Conservation (phyloP, 208 protist genomes). For the Acanthamoeba castellanii region DNA sequence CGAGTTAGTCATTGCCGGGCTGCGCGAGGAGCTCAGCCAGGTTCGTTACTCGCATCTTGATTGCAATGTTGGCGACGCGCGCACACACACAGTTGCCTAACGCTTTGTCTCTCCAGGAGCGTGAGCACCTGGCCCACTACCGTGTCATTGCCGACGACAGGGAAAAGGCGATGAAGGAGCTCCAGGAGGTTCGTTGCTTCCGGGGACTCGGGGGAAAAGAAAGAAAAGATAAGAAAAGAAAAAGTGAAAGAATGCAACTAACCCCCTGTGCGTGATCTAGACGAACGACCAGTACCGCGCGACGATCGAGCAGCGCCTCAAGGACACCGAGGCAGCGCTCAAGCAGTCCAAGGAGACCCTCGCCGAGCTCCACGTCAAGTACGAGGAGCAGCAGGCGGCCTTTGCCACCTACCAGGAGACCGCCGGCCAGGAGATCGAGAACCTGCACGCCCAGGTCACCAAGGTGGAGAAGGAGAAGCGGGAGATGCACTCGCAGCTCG, state of each 20-base stretch:
- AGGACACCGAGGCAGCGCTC: neutral
- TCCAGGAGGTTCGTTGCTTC: neutral
- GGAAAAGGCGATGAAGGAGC: neutral
- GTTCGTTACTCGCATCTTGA: neutral
- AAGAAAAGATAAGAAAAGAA: too few species aligned
- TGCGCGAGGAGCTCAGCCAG: constrained; percentile 6
- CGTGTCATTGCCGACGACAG: neutral
- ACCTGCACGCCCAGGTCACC: neutral
- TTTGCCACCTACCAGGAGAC: neutral
- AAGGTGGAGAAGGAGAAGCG: neutral
- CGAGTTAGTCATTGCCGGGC: constrained; percentile 3
- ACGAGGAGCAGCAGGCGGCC: constrained; percentile 29
- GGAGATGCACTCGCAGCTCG: neutral
- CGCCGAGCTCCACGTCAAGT: neutral
- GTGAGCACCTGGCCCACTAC: constrained; percentile 35
- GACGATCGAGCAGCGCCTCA: neutral
- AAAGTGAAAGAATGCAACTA: too few species aligned
- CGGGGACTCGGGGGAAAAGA: too few species aligned
- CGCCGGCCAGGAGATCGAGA: neutral
- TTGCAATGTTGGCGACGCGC: too few species aligned
- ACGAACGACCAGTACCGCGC: constrained; percentile 36
- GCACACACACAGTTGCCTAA: neutral
- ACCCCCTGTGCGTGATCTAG: neutral
- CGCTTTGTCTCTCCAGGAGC: neutral
- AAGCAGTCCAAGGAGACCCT: neutral